Conservation (phyloP, 768 basidiomycete species). For the Coprinopsis sp. region DNA sequence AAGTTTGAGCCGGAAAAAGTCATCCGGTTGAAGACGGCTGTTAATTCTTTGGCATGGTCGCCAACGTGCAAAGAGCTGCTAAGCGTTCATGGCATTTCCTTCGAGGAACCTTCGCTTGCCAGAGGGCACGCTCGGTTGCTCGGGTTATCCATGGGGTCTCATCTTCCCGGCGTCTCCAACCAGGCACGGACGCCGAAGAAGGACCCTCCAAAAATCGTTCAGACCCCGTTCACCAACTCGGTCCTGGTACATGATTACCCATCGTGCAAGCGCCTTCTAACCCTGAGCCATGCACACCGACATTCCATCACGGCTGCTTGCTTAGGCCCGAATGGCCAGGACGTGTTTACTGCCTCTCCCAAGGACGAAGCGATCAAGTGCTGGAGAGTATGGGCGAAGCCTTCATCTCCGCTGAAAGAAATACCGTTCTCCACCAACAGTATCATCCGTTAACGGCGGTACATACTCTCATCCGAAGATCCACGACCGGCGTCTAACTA, state of each 20-base stretch:
- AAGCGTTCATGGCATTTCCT: slow-evolving; percentile 76
- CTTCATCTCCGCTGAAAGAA: slow-evolving; percentile 26
- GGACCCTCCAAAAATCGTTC: slow-evolving; percentile 41
- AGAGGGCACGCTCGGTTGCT: slow-evolving; percentile 38
- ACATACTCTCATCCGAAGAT: too few relatives aligned
- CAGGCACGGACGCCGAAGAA: slow-evolving; percentile 33
- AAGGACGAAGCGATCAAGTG: slow-evolving; percentile 67
- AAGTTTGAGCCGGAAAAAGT: slow-evolving; percentile 47
- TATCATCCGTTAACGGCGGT: slow-evolving; percentile 40
- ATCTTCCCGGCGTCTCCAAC: slow-evolving; percentile 4
- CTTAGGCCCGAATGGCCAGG: slow-evolving; percentile 57
- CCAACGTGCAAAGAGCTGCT: slow-evolving; percentile 83
- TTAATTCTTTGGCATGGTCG: slow-evolving; percentile 68
- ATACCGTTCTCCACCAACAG: slow-evolving; percentile 44
- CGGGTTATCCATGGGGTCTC: slow-evolving; percentile 12
- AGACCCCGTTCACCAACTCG: slow-evolving; percentile 56
- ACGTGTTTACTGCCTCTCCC: slow-evolving; percentile 60
- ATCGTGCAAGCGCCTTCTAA: slow-evolving; percentile 41
- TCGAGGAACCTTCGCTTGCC: slow-evolving; percentile 26
- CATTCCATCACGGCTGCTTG: slow-evolving; percentile 56
- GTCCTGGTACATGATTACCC: slow-evolving; percentile 78
- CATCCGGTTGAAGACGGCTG: slow-evolving; percentile 72
- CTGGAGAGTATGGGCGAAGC: slow-evolving; percentile 63
- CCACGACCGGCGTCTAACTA: too few relatives aligned
- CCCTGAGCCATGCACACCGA: slow-evolving; percentile 52